Evolutionary conservation across 1,284 basidiomycete species (phyloP).

Genomic region (Puccinia novopanici): DNA sequence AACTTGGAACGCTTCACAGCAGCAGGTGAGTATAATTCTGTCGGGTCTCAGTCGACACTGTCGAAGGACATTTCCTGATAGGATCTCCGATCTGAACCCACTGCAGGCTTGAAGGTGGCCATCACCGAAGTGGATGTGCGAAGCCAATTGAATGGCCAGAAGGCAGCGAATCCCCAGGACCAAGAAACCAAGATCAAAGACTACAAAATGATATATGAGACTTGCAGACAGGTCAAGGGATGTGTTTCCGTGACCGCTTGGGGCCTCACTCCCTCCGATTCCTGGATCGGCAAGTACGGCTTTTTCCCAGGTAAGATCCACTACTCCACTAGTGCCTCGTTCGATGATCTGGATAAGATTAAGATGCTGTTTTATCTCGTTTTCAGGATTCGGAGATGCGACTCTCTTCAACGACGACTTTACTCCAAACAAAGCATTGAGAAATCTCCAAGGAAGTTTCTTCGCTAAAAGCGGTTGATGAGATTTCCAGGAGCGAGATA

Average conservation of each 20-base stretch:
- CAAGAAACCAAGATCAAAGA: not conserved
- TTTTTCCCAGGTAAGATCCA: not conserved
- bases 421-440: not conserved
- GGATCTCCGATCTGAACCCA: not conserved
- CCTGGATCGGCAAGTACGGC: conserved; percentile 6
- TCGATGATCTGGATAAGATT: not conserved
- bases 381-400: not conserved
- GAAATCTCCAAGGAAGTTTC: not conserved
- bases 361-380: not conserved
- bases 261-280: conserved; percentile 19
- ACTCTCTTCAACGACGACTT: conserved; percentile 10
- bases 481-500: no score
- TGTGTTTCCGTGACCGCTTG: conserved; percentile 19
- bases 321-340: not conserved
- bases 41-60: no score
- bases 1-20: conserved; percentile 21
- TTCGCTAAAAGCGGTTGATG: not conserved
- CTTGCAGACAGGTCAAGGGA: not conserved
- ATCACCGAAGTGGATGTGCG: conserved; percentile 37
- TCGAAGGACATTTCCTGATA: not conserved
- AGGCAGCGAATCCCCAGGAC: not conserved
- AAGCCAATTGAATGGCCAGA: conserved; percentile 5
- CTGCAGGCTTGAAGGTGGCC: conserved; percentile 19
- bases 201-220: not conserved
- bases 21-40: conserved; percentile 4